Base-by-base conservation (phyloP, 2,329 filamentous ascomycete genomes). In the Pseudogymnoascus sp. region DNA sequence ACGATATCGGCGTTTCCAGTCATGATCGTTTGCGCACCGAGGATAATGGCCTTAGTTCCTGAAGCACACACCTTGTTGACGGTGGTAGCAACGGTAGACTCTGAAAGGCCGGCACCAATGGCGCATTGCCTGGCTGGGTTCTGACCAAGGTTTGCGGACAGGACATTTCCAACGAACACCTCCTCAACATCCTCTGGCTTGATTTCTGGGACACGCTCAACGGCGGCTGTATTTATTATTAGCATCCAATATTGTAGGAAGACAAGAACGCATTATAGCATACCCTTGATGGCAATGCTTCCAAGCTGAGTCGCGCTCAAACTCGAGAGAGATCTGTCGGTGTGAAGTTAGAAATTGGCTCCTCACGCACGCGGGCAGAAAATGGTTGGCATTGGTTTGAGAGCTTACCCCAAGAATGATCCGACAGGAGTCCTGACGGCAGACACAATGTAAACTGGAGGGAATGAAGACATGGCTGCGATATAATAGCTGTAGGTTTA, bases 51-150 rank as follows among this genome's bases (percentile, higher is more conserved):
- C 82, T 99, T 99, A 74, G 97, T 81, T 48, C 89, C 88, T 8
- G 92, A 97, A 67, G 94, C 94, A 84, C 94, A 99, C 74, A 99
- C 94, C 82, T 99, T 99, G 88, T 99, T 99, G 73, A 99, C 85
- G 60, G 92, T 96, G 51, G 94, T 99, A 78, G 88, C 90, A 69
- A 95, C 84, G 67, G 89, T 90, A 61, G 84, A 83, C 66, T 95
- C 83, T 61, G 86, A 79, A 67, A 99, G 90, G 66, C 94, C 94
- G 72, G 91, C 94, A 71, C 87, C 85, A 72, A 99, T 84, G 71
- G 92, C 91, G 77, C 90, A 95, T 80, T 99, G 94, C 72, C 94
- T 88, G 69, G 94, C 92, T 68, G 95, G 94, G 74, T 95, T 96
- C 79, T 99, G 94, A 67, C 94, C 94, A 70, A 97, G 84, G 76